A percentile compares a stretch with the other conserved stretches of the same genome.
Conservation (phyloP, 345 rosid species). For the Camelina neglecta region DNA sequence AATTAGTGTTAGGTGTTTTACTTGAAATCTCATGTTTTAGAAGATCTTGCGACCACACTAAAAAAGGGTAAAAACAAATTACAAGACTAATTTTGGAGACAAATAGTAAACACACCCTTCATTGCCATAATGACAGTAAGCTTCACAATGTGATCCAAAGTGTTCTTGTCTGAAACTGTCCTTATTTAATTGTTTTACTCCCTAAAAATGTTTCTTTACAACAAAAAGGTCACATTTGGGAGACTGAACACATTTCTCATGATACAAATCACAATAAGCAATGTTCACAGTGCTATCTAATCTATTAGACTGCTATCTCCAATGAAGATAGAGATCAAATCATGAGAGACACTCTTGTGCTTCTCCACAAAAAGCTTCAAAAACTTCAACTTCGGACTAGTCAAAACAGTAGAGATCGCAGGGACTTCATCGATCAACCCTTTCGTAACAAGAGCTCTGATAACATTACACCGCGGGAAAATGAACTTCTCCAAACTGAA, state of each 20-base stretch:
- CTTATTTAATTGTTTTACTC: background rate
- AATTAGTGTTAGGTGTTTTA: constrained; percentile 3
- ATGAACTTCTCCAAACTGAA: constrained; percentile 49
- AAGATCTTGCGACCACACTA: background rate
- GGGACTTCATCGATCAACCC: constrained; percentile 34
- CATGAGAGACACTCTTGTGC: constrained; percentile 6
- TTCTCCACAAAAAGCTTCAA: constrained; percentile 26
- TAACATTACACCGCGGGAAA: constrained; percentile 45
- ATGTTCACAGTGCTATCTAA: constrained; percentile 8
- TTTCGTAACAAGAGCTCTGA: constrained; percentile 36
- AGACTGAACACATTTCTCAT: constrained; percentile 7
- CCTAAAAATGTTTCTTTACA: constrained; percentile 6
- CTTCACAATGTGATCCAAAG: too few species aligned
- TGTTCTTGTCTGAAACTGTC: background rate
- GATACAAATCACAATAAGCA: background rate
- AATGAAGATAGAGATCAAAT: constrained; percentile 25
- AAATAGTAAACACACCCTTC: background rate
- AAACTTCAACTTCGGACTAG: constrained; percentile 30
- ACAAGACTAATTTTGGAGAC: background rate
- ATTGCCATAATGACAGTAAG: constrained; percentile 3
- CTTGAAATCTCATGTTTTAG: constrained; percentile 2
- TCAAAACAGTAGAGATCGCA: constrained; percentile 30
- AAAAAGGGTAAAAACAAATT: constrained; percentile 6
- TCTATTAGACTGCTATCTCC: constrained; percentile 2
- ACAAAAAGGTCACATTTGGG: constrained; percentile 1